Base-by-base conservation (phyloP, 1,284 basidiomycete species). In the Pseudozyma sp. region DNA sequence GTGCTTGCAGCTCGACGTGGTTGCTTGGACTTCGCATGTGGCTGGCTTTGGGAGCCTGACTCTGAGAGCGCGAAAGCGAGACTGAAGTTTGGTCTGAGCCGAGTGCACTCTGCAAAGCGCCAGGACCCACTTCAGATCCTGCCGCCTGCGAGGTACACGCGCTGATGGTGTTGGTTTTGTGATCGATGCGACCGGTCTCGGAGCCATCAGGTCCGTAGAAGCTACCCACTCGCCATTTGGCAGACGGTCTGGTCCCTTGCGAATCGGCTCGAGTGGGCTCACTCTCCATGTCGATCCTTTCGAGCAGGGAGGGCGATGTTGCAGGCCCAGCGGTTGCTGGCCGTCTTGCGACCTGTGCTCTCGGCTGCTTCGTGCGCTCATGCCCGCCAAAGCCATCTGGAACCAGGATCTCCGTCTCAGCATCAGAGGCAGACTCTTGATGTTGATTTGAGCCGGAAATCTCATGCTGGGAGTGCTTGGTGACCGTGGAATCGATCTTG, bases 341-440 rank as follows among this genome's bases (percentile, higher is more conserved):
- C 13, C 29, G 30, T 5, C 37, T 34, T 17, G 19, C n/a, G 9
- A n/a, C 44, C 29, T 49, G 54, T 29, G 55, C 46, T 39, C 64
- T 37, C 7, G 64, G 52, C 52, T 64, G 64, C 39, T 59, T 69
- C 33, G 45, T 33, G 29, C 74, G 65, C 4, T 46, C 56, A 35
- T 75, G 73, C n/a, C 76, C 76, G 14, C 78, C 78, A 29, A 80
- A 80, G 19, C 78, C 78, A 37, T 80, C 78, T 0, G 78, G 70
- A 5, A 79, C 42, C 57, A 77, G 59, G 40, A 76, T 56, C 19
- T 75, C 67, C 31, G 70, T 73, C 47, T 73, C 62, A 24, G 48
- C 52, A 11, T 72, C 69, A 1, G 69, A 72, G 10, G 40, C 31
- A 13, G 33, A 16, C 1, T 61, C 54, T 44, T 47, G 49, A 5